phyloP scores from a whole-genome alignment of 257 asterid species.

The Forsythia suspensa region DNA sequence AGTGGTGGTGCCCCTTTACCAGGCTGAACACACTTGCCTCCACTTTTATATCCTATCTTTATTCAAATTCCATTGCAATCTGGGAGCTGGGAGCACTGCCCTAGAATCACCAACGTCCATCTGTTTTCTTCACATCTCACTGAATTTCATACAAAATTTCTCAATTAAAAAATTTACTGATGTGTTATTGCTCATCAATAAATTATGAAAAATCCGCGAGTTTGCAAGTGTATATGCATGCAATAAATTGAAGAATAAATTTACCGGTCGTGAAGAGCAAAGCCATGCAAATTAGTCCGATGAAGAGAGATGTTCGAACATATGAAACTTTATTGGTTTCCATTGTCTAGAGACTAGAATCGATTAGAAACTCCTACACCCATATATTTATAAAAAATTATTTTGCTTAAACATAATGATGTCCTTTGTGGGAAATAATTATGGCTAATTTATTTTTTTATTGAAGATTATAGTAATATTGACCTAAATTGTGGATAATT shows the following conservation, averaged over 20 bases:
- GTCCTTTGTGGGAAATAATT: too few species aligned
- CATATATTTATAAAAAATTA: too few species aligned
- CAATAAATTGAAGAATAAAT: not conserved
- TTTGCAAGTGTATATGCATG: too few species aligned
- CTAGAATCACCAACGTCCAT: not conserved
- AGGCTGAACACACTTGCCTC: not conserved
- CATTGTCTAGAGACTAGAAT: not conserved
- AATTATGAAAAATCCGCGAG: not conserved
- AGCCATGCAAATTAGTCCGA: not conserved
- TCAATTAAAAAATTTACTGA: not conserved
- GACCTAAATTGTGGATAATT: too few species aligned
- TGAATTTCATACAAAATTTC: not conserved
- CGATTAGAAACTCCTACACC: too few species aligned
- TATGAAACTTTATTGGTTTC: not conserved
- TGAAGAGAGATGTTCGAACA: not conserved
- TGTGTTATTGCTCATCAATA: not conserved
- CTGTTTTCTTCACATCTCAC: not conserved
- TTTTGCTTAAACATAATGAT: too few species aligned
- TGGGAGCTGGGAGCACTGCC: slow-evolving; percentile 8
- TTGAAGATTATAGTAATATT: too few species aligned
- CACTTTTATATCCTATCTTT: not conserved
- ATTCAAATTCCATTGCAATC: slow-evolving; percentile 16
- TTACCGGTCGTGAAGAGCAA: not conserved
- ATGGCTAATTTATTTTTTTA: too few species aligned
- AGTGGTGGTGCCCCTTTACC: not conserved